Evolutionary conservation across 805 yeast species (phyloP).

Genomic region (Kodamaea nitidulidarum): DNA sequence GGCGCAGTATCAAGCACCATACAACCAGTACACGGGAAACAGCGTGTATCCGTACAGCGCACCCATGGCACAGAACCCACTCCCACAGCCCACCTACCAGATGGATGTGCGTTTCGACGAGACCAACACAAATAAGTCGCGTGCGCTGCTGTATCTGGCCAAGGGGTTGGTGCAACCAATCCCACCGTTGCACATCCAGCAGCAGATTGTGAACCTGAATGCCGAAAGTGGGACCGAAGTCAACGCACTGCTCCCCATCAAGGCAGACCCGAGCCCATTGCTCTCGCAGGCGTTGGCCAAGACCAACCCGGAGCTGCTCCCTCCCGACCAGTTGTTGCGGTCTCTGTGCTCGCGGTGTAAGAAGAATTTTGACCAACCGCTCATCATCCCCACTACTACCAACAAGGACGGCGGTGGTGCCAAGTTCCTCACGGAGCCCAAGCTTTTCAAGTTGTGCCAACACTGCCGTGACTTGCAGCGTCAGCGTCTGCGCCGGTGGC

Average conservation of each 20-base stretch:
- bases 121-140: conserved; percentile 3
- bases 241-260: conserved; percentile 8
- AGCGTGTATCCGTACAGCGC: conserved; percentile 15
- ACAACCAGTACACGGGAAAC: conserved; percentile 17
- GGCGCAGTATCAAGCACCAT: conserved; percentile 13
- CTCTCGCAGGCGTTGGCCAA: conserved; percentile 8
- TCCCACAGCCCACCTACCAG: conserved; percentile 12
- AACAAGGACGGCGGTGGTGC: conserved; percentile 15
- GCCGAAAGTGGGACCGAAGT: conserved; percentile 5
- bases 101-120: conserved; percentile 14
- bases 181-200: conserved; percentile 43
- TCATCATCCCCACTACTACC: conserved; percentile 28
- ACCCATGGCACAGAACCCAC: conserved; percentile 12
- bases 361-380: conserved; percentile 49
- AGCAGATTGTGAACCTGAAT: conserved; percentile 27
- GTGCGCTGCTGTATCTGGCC: conserved; percentile 12
- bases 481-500: conserved; percentile 63
- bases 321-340: conserved; percentile 13
- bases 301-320: conserved; percentile 8
- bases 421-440: conserved; percentile 35
- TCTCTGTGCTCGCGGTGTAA: conserved; percentile 55
- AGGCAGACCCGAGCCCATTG: conserved; percentile 10
- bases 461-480: conserved; percentile 65
- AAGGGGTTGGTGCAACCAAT: conserved; percentile 28
- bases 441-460: conserved; percentile 52